phyloP scores from a whole-genome alignment of 2,329 filamentous ascomycete genomes.

The Penicillium sumatraense region DNA sequence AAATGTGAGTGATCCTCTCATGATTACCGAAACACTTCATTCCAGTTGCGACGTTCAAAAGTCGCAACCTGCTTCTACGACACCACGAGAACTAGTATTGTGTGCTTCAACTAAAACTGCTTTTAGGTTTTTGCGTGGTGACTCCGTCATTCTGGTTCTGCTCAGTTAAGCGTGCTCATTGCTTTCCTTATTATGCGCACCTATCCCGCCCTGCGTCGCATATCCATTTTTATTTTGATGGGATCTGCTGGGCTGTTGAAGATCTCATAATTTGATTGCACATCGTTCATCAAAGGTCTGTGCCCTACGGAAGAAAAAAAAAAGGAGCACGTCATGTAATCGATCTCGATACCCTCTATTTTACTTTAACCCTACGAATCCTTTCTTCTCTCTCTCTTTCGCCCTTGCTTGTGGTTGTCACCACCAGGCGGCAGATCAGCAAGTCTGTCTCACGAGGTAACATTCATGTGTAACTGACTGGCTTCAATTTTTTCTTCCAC shows the following conservation, averaged over 20 bases:
- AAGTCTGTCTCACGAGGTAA: conserved; percentile 15
- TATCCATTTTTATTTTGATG: conserved; percentile 5
- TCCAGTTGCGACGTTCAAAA: not conserved
- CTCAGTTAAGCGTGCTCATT: conserved; percentile 64
- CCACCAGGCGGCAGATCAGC: conserved; percentile 14
- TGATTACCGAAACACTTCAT: not conserved
- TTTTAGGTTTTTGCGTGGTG: conserved; percentile 78
- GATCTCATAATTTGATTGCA: conserved; percentile 21
- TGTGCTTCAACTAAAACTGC: not conserved
- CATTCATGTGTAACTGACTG: conserved; percentile 16
- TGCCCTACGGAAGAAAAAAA: not conserved
- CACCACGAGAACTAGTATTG: not conserved
- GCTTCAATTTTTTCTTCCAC: not conserved
- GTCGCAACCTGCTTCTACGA: not conserved
- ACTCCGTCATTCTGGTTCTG: conserved; percentile 85
- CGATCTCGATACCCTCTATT: conserved; percentile 36
- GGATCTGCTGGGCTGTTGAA: conserved; percentile 12
- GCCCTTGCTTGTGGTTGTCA: conserved; percentile 27
- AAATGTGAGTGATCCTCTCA: conserved; percentile 71
- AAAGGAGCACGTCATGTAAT: conserved; percentile 22
- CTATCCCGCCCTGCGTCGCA: conserved; percentile 18
- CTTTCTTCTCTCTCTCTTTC: conserved; percentile 8
- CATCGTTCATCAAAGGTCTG: conserved; percentile 12
- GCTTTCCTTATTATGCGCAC: conserved; percentile 15
- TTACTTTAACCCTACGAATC: conserved; percentile 4